phyloP scores from a whole-genome alignment of 1,139 yeast genomes.

The Casaregolazyma suthepensis region DNA sequence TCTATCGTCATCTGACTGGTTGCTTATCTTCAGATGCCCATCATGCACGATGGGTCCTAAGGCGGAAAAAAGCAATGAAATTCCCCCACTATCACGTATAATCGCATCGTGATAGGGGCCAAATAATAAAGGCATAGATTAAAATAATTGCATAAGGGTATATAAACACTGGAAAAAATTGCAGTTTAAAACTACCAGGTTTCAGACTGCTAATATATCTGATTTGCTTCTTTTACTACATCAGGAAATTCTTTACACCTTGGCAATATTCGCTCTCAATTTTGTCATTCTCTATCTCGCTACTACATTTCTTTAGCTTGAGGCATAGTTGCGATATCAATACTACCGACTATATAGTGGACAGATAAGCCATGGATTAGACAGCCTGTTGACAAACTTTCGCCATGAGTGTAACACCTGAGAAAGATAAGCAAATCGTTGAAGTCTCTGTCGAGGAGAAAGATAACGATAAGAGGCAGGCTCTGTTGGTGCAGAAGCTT shows the following conservation, averaged over 20 bases:
- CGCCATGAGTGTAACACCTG: background rate
- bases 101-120: background rate
- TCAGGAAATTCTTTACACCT: background rate
- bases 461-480: constrained; percentile 2
- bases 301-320: background rate
- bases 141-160: too few species aligned
- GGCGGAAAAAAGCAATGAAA: background rate
- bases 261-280: background rate
- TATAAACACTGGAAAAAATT: too few species aligned
- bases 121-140: too few species aligned
- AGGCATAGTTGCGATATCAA: background rate
- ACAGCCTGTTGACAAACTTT: background rate
- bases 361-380: background rate
- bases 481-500: background rate
- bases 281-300: background rate
- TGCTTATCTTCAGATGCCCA: background rate
- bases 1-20: too few species aligned
- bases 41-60: background rate
- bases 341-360: background rate
- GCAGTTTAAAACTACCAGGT: too few species aligned
- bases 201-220: too few species aligned
- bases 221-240: too few species aligned
- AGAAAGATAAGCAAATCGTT: background rate
- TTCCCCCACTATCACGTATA: background rate
- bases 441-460: background rate